Evolutionary conservation across 192 early-diverging fungal genomes (phyloP).

Genomic region (Umbelopsis isabellina): DNA sequence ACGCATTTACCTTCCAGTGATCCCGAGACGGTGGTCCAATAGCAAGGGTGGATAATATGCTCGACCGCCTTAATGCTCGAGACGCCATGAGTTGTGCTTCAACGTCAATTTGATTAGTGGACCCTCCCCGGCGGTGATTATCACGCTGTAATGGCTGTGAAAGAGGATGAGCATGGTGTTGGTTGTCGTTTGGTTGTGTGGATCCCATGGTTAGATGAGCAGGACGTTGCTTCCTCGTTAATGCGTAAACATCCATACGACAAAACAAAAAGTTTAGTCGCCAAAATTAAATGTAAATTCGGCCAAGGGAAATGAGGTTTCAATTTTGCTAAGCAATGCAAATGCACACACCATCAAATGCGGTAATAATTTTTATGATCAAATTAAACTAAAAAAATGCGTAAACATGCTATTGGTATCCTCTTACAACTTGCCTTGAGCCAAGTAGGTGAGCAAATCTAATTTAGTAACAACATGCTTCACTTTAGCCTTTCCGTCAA

Average conservation of each 20-base stretch:
- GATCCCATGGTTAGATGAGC: slow-evolving; percentile 29
- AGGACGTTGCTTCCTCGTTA: slow-evolving; percentile 30
- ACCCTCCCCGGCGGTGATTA: not conserved
- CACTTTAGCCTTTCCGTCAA: slow-evolving; percentile 65
- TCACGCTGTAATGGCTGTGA: slow-evolving; percentile 16
- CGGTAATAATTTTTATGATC: too few relatives aligned
- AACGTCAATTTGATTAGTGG: slow-evolving; percentile 11
- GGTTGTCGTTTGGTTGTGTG: not conserved
- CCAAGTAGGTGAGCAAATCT: slow-evolving; percentile 84
- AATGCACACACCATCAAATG: too few relatives aligned
- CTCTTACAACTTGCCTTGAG: slow-evolving; percentile 49
- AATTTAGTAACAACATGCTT: slow-evolving; percentile 92
- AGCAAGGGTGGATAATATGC: slow-evolving; percentile 8
- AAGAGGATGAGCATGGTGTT: slow-evolving; percentile 7
- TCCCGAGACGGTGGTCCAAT: slow-evolving; percentile 29
- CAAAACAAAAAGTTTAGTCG: not conserved
- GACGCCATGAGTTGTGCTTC: slow-evolving; percentile 14
- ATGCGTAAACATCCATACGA: slow-evolving; percentile 36
- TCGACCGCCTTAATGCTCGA: slow-evolving; percentile 5
- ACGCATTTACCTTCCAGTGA: slow-evolving; percentile 33
- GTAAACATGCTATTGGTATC: too few relatives aligned
- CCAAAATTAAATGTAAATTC: too few relatives aligned
- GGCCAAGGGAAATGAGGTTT: too few relatives aligned
- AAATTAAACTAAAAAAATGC: too few relatives aligned
- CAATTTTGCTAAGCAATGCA: too few relatives aligned